phyloP scores from a whole-genome alignment of 2,329 filamentous ascomycete species.

The Calonectria fujianensis region DNA sequence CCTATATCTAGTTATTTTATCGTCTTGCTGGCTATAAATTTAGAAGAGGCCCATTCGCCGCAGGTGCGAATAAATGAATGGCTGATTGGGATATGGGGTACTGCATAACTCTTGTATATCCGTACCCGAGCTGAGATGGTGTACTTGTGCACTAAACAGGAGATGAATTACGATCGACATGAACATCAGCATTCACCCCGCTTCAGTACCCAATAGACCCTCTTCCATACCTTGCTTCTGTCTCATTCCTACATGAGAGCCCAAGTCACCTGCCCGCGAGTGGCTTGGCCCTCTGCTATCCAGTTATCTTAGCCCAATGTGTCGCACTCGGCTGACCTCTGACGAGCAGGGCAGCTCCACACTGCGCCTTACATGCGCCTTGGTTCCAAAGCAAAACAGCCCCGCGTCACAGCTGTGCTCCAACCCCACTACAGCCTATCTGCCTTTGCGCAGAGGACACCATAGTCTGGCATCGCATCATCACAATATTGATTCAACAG shows the following conservation, averaged over 20 bases:
- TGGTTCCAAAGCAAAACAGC: conserved; percentile 23
- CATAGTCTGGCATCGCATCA: neutral
- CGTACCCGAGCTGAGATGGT: neutral
- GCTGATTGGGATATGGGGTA: neutral
- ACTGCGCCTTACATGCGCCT: conserved; percentile 15
- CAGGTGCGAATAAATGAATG: neutral
- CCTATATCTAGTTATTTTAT: neutral
- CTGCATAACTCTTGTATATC: conserved; percentile 5
- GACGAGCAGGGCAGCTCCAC: conserved; percentile 30
- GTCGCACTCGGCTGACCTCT: conserved; percentile 36
- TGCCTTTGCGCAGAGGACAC: conserved; percentile 15
- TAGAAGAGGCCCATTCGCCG: neutral
- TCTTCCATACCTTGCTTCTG: conserved; percentile 16
- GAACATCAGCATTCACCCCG: neutral
- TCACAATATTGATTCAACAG: neutral
- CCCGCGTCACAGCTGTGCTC: conserved; percentile 35
- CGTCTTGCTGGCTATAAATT: too few relatives aligned
- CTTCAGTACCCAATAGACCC: neutral
- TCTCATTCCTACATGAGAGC: conserved; percentile 11
- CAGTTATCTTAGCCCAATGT: conserved; percentile 29
- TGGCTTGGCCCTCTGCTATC: conserved; percentile 15
- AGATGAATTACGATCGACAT: conserved; percentile 25
- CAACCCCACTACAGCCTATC: conserved; percentile 39
- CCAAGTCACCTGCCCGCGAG: conserved; percentile 14
- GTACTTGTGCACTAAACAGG: neutral